Conservation (phyloP, 1,139 yeast genomes). For the Suhomyces yuchorum region DNA sequence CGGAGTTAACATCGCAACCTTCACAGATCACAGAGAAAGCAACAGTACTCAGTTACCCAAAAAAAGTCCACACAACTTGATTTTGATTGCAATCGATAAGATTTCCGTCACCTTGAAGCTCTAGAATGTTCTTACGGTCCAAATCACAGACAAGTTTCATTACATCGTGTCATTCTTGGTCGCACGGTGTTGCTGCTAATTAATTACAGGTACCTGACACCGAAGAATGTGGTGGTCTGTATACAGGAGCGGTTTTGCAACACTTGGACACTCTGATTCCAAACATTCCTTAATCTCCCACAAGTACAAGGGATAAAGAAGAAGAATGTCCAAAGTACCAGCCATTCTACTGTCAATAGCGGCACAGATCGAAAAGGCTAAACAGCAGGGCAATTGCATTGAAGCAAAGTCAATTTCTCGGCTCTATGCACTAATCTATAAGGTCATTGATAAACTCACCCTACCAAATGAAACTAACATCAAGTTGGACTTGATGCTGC, state of each 20-base stretch:
- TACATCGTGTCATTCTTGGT: not conserved
- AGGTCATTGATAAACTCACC: constrained; percentile 1
- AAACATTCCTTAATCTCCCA: not conserved
- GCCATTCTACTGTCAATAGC: not conserved
- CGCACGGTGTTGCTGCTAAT: not conserved
- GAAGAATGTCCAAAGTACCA: not conserved
- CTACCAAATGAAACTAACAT: not conserved
- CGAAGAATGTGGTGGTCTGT: not conserved
- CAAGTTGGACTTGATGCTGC: not conserved
- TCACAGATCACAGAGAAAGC: too few relatives aligned
- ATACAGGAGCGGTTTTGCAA: constrained; percentile 1
- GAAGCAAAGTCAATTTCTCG: not conserved
- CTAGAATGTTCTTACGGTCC: not conserved
- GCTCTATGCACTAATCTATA: constrained; percentile 1
- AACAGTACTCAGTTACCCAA: too few relatives aligned
- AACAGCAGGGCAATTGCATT: not conserved
- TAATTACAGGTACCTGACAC: not conserved
- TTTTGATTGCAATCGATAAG: too few relatives aligned
- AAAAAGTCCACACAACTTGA: too few relatives aligned
- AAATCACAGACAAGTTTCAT: not conserved
- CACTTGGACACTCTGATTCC: not conserved
- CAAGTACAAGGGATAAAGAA: not conserved
- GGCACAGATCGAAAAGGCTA: not conserved
- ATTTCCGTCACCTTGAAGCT: not conserved
- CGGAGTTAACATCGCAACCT: too few relatives aligned